phyloP scores from a whole-genome alignment of 129 eudicot species.

The Kitagawia praeruptora region DNA sequence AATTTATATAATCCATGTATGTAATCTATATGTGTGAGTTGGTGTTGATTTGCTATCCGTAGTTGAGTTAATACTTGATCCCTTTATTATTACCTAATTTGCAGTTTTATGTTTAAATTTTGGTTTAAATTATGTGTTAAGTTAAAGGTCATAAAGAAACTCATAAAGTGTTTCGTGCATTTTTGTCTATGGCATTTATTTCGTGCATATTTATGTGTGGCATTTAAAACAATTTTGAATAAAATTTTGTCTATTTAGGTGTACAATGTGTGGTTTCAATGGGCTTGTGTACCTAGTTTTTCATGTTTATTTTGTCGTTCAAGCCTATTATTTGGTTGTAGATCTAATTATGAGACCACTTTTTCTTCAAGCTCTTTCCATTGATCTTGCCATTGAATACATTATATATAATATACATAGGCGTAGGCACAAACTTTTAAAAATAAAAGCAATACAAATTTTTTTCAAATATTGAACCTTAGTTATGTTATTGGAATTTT shows the following conservation, averaged over 20 bases:
- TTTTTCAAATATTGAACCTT: too few relatives aligned
- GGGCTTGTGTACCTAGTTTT: not conserved
- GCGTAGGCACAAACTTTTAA: too few relatives aligned
- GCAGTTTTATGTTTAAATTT: too few relatives aligned
- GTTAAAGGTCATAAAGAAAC: not conserved
- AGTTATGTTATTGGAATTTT: too few relatives aligned
- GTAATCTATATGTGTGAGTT: not conserved
- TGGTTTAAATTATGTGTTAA: not conserved
- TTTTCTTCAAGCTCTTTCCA: not conserved
- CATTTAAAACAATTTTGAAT: too few relatives aligned
- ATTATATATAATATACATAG: too few relatives aligned
- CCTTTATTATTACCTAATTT: not conserved
- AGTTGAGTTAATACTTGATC: not conserved
- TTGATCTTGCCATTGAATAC: not conserved
- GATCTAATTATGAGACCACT: not conserved
- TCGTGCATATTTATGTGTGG: not conserved
- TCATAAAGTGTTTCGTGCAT: not conserved
- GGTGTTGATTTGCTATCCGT: not conserved
- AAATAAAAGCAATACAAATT: too few relatives aligned
- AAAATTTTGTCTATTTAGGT: too few relatives aligned
- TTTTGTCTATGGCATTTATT: not conserved
- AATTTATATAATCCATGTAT: constrained; percentile 18
- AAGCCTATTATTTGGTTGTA: not conserved
- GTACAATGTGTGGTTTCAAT: not conserved
- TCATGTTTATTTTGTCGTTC: not conserved